A percentile compares a stretch with the other conserved stretches of the same genome.
Evolutionary conservation across 2,329 filamentous ascomycete species (phyloP).

Genomic region (Phialophora verrucosa): DNA sequence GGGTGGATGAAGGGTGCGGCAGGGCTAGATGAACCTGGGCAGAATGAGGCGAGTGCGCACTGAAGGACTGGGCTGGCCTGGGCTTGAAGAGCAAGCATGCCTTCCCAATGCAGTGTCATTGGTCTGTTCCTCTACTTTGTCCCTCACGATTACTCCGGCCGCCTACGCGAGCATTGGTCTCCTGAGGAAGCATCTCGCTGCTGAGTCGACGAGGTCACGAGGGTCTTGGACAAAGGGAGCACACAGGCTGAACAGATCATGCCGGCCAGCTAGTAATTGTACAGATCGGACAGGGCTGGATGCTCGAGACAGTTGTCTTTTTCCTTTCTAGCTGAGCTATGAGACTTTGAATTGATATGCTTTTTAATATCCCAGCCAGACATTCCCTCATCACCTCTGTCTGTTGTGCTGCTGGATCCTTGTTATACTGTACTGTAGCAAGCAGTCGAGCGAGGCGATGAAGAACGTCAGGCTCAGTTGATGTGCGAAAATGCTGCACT

Average conservation of each 20-base stretch:
- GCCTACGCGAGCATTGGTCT: not conserved
- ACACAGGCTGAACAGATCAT: not conserved
- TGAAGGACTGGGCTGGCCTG: slow-evolving; percentile 16
- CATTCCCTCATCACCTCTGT: not conserved
- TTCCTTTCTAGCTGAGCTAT: slow-evolving; percentile 18
- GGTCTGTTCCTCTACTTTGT: not conserved
- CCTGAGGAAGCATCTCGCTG: not conserved
- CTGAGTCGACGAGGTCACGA: not conserved
- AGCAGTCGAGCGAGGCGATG: no score
- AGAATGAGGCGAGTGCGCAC: slow-evolving; percentile 4
- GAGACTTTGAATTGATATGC: slow-evolving; percentile 19
- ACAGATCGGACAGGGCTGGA: slow-evolving; percentile 17
- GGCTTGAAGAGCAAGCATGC: slow-evolving; percentile 9
- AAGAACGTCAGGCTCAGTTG: no score
- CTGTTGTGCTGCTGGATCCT: no score
- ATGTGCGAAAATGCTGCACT: not conserved
- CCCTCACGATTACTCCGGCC: not conserved
- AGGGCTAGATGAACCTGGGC: slow-evolving; percentile 13
- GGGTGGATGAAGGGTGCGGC: not conserved
- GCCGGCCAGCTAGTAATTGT: slow-evolving; percentile 7
- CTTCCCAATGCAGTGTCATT: slow-evolving; percentile 4
- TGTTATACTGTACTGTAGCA: no score
- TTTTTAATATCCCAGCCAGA: slow-evolving; percentile 12
- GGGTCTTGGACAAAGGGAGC: not conserved
- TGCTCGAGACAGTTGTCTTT: slow-evolving; percentile 16